phyloP scores from a whole-genome alignment of 306 rosid species.

The Acacia crassicarpa region DNA sequence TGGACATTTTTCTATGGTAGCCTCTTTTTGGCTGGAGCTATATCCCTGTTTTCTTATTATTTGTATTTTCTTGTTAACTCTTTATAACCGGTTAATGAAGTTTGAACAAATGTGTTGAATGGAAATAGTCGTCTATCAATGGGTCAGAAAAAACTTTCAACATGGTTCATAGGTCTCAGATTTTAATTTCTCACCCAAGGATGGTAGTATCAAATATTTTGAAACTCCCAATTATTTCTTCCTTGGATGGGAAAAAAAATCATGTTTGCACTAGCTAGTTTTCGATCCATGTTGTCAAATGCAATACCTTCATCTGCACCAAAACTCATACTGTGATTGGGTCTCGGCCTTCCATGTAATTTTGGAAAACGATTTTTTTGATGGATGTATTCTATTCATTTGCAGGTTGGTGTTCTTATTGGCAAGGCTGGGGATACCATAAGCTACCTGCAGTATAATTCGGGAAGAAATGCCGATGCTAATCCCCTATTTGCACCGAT shows the following conservation, averaged over 20 bases:
- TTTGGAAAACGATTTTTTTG: not conserved
- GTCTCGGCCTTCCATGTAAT: not conserved
- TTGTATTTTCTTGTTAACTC: not conserved
- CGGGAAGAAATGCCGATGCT: conserved; percentile 90
- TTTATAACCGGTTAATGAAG: not conserved
- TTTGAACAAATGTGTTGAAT: not conserved
- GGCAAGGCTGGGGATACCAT: conserved; percentile 99
- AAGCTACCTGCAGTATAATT: conserved; percentile 79
- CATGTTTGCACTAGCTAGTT: not conserved
- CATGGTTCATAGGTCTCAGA: not conserved
- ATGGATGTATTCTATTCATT: conserved; percentile 17
- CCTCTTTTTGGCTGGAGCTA: not conserved
- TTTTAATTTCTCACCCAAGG: not conserved
- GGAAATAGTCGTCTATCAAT: not conserved
- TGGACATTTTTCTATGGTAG: not conserved
- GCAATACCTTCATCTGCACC: not conserved
- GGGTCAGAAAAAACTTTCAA: not conserved
- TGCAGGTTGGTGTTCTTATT: conserved; percentile 97
- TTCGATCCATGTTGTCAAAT: not conserved
- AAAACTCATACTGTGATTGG: not conserved
- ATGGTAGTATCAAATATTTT: not conserved
- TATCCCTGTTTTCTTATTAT: not conserved
- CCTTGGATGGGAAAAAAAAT: not conserved
- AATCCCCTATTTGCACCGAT: conserved; percentile 39
- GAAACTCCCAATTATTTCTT: not conserved